Evolutionary conservation across 306 rosid species (phyloP), one percentile per base, ranked within the genome.

Genomic region (Rubus parviflorus): DNA sequence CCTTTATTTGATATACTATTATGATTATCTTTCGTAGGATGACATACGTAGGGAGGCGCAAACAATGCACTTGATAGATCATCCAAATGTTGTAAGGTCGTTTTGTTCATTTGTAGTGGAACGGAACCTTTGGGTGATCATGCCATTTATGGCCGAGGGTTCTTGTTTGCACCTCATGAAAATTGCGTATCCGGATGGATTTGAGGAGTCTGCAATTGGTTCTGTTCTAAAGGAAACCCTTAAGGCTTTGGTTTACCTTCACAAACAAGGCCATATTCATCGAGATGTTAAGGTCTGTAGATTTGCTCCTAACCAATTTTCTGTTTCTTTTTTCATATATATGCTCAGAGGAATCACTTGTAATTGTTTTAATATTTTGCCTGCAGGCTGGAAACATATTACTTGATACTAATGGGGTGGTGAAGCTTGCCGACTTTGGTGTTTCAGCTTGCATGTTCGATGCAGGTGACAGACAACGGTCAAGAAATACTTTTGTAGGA

Each of bases 381-480:
- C 37, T 82, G 69, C 88, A 90, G 95, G 99, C 99, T 41, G 99
- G 99, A 40, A 96, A 96, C 77, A 91, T 96, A 74, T 82, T 96
- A 45, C 91, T 96, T 12, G 97, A 93, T 80, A 71, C 81, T 60
- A 84, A 88, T 72, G 99, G 99, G 69, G 15, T 48, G 53, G 92
- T 96, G 75, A 96, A 96, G 87, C 92, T 96, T 53, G 97, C 97
- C 4, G 99, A 96, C 83, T 96, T 93, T 62, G 99, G 99, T 48
- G 99, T 96, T 78, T 91, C 99, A 42, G 99, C 99, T 48, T 92
- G 98, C 86, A 81, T 93, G 97, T 96, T 89, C 78, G 99, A 96
- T 70, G 58, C 96, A 4, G 99, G 96, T 76, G 99, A 96, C 70
- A 94, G 99, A 45, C 99, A 87, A 68, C 94, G 97, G 3, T 83